Conservation (phyloP, 2,329 filamentous ascomycete genomes). For the Ophiostoma angusticollis region DNA sequence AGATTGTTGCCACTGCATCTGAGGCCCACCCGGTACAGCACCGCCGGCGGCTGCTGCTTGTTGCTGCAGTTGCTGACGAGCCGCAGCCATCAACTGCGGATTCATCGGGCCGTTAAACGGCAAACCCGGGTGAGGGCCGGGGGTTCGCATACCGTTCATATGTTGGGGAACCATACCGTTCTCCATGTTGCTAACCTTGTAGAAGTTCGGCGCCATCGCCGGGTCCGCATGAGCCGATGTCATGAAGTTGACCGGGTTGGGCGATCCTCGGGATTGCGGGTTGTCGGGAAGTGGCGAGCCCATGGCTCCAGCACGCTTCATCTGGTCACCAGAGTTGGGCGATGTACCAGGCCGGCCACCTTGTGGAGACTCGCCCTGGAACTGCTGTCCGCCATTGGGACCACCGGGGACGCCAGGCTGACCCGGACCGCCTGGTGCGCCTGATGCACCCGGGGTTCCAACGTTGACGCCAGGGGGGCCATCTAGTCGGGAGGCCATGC, state of each 20-base stretch:
- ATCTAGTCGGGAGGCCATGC: constrained; percentile 17
- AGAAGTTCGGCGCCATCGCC: constrained; percentile 46
- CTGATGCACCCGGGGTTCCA: constrained; percentile 30
- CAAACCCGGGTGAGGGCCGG: constrained; percentile 51
- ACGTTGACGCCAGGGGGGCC: constrained; percentile 15
- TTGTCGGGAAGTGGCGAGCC: constrained; percentile 62
- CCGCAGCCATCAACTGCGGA: constrained; percentile 44
- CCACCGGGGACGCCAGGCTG: constrained; percentile 39
- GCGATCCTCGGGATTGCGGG: constrained; percentile 51
- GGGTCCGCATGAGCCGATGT: constrained; percentile 50
- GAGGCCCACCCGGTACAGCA: constrained; percentile 25
- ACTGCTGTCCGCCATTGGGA: constrained; percentile 42
- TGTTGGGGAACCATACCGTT: constrained; percentile 36
- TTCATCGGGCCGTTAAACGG: constrained; percentile 46
- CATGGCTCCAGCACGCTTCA: constrained; percentile 59
- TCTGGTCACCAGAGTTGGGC: constrained; percentile 64
- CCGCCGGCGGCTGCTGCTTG: constrained; percentile 8
- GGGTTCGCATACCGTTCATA: constrained; percentile 57
- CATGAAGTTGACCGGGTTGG: constrained; percentile 50
- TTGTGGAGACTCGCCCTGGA: constrained; percentile 59
- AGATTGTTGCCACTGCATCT: constrained; percentile 34
- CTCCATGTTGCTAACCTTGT: constrained; percentile 30
- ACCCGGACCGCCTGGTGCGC: constrained; percentile 30
- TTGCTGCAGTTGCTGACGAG: constrained; percentile 20
- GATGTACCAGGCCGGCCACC: constrained; percentile 57